Base-by-base conservation (phyloP, 306 rosid species). In the Astragalus glycyphyllos region DNA sequence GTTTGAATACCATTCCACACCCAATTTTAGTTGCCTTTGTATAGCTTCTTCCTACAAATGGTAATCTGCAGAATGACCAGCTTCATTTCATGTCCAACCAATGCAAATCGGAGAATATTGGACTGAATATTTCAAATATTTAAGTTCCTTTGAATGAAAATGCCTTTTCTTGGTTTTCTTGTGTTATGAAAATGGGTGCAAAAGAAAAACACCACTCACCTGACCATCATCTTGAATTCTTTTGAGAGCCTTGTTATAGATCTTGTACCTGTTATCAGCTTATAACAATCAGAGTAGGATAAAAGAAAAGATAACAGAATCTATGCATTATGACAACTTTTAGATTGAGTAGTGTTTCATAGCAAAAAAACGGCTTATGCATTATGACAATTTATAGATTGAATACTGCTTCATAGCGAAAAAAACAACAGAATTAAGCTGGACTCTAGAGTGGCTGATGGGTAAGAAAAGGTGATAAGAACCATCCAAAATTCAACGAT, bases 221-320 rank as follows among this genome's bases (percentile, higher is more conserved):
- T 90, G 96, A 55, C 87, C 71, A 48, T 92, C 95, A 79, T 88
- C 96, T 80, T 92, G 96, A 80, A 88, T 69, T 84, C 98, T 84
- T 78, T 90, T 90, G 76, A 92, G 92, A 73, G 96, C 88, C 86
- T 84, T 90, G 80, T 40, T 81, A 76, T 85, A 92, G 78, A 92
- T 82, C 82, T 85, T 90, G 76, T 90, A 92, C 96, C 98, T 92
- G 68, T 14, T 59, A 64, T 17, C 59, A 49, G 56, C 26, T 14
- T 69, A 56, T 48, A 51, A 49, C 69, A 32, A 55, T 65, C 62
- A 65, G 35, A 44, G 10, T 62, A 62, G 50, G 12, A 76, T 1
- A 23, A 42, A 48, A 64, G 14, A 29, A 20, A 51, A 54, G 68
- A 62, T 56, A 26, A 55, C 40, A 65, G 78, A 32, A 20, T 48